These are phyloP conservation scores for Tritrichomonas musculus DNA, from an alignment of 208 protist species.

Conservation along the genomic window DNA sequence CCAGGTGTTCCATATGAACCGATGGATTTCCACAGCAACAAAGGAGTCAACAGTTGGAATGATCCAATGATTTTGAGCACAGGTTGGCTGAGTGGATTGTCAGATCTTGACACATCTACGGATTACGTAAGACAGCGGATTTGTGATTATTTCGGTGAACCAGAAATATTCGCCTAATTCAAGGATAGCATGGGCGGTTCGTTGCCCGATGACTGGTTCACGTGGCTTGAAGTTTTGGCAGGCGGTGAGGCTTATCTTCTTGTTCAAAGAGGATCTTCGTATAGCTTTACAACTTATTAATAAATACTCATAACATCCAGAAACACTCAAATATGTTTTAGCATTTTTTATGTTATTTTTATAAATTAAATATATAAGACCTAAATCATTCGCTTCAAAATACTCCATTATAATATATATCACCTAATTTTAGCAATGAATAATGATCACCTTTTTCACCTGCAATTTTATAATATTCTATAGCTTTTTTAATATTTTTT, in stretches of 20 bases:
- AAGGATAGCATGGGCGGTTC: conserved; percentile 57
- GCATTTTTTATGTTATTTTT: too few species aligned
- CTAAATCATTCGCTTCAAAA: too few species aligned
- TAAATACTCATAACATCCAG: too few species aligned
- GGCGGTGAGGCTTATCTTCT: conserved; percentile 60
- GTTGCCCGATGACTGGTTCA: too few species aligned
- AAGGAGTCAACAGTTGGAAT: too few species aligned
- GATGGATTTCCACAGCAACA: not conserved
- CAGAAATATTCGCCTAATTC: conserved; percentile 46
- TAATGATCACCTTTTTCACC: too few species aligned
- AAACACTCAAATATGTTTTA: too few species aligned
- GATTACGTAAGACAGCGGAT: not conserved
- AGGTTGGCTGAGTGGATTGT: conserved; percentile 40
- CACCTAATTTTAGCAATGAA: too few species aligned
- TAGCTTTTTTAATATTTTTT: not conserved
- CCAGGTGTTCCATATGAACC: not conserved
- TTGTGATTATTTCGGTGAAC: conserved; percentile 45
- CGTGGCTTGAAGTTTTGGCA: conserved; percentile 56
- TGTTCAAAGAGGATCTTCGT: too few species aligned
- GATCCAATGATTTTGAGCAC: not conserved
- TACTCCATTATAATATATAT: too few species aligned
- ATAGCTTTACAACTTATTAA: too few species aligned
- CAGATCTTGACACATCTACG: conserved; percentile 39
- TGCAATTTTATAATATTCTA: not conserved
- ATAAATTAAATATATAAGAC: too few species aligned